phyloP scores from a whole-genome alignment of 1,284 basidiomycete genomes.

The Ceratobasidium sp. region DNA sequence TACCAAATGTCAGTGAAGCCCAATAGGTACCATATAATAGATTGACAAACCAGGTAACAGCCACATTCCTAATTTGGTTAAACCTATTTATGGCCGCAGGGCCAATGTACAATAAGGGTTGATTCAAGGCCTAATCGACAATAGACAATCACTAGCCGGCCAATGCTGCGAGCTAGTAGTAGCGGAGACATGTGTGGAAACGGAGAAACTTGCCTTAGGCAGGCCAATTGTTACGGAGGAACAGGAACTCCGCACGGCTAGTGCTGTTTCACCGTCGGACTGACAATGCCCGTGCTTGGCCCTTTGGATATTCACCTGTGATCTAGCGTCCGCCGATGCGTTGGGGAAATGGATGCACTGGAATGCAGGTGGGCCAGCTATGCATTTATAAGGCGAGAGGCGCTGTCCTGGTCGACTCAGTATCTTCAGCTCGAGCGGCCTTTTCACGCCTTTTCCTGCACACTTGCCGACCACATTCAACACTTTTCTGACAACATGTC shows the following conservation, averaged over 20 bases:
- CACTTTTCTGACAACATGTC: slow-evolving; percentile 38
- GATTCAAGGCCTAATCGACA: slow-evolving; percentile 28
- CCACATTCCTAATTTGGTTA: too few species aligned
- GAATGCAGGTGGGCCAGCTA: not conserved
- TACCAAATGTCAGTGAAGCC: too few species aligned
- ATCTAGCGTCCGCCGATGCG: slow-evolving; percentile 21
- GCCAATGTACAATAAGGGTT: too few species aligned
- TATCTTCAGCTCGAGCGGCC: slow-evolving; percentile 41
- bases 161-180: slow-evolving; percentile 14
- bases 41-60: too few species aligned
- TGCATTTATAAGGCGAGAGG: slow-evolving; percentile 8
- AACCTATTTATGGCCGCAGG: too few species aligned
- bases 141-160: slow-evolving; percentile 12
- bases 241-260: slow-evolving; percentile 28
- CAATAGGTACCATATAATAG: too few species aligned
- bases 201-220: slow-evolving; percentile 17
- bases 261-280: slow-evolving; percentile 40
- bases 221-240: slow-evolving; percentile 1
- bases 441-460: slow-evolving; percentile 13
- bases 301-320: slow-evolving; percentile 18
- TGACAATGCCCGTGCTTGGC: slow-evolving; percentile 29
- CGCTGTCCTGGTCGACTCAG: slow-evolving; percentile 26
- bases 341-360: slow-evolving; percentile 15
- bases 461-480: slow-evolving; percentile 22
- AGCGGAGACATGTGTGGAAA: slow-evolving; percentile 15